Evolutionary conservation across 331 rosid genomes (phyloP), one percentile per base, ranked within the genome.

Genomic region (Quercus tomentella): DNA sequence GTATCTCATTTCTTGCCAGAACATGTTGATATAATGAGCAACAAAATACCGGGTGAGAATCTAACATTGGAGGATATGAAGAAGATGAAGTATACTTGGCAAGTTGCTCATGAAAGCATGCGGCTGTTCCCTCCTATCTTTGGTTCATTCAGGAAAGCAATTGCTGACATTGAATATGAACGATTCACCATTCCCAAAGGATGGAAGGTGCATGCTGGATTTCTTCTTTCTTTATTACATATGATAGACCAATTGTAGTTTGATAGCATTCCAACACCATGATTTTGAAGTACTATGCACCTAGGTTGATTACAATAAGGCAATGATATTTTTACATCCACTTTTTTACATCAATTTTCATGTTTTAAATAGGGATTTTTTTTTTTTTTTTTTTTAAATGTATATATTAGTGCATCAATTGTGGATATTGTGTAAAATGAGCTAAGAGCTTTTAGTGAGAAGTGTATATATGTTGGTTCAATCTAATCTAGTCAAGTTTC

Each of bases 31-130:
- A 84, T 91, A 84, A 65, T 63, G 83, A 84, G 74, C 28, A 80
- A 78, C 74, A 92, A 87, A 82, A 76, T n/a, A 8, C 7, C 23
- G 30, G 91, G 83, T 14, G 90, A 89, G 84, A 84, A 72, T 76
- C 75, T 88, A 33, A 81, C 88, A 30, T 11, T 86, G 77, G 94
- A 89, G n/a, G 94, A 92, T 82, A 77, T 84, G 81, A 87, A 88
- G 93, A 89, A 89, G 80, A 92, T 89, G 97, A 89, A 88, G 77
- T 92, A 92, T 76, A 89, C 89, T 3, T 89, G 97, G 98, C 91
- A 92, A 84, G 97, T 91, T 83, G 97, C 93, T 21, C 84, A 91
- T 15, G 98, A 94, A 75, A 92, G 93, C 83, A 94, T 91, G 90
- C 83, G 92, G 56, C 49, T 89, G 33, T 89, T 89, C 78, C 92